Conservation (phyloP, 2,329 filamentous ascomycete genomes). For the Epichloe festucae region DNA sequence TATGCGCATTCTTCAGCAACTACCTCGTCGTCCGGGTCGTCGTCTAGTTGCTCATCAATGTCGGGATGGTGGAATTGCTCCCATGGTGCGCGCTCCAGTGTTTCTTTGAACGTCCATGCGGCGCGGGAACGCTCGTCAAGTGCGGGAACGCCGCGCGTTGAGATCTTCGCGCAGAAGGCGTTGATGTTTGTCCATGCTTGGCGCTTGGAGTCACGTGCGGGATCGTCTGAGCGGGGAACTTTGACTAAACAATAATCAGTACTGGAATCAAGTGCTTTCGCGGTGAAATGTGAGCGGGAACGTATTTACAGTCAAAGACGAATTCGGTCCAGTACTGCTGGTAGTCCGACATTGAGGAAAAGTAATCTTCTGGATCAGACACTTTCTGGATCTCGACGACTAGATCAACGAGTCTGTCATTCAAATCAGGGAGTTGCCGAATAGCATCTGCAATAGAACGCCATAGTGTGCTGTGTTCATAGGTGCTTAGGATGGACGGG, state of each 20-base stretch:
- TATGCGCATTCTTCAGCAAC: not conserved
- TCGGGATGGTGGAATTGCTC: slow-evolving; percentile 2
- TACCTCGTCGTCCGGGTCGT: not conserved
- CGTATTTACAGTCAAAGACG: not conserved
- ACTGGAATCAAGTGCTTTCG: too few relatives aligned
- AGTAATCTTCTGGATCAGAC: not conserved
- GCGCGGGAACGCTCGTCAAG: not conserved
- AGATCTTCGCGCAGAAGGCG: slow-evolving; percentile 1
- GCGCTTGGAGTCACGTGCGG: not conserved
- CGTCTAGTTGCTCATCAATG: slow-evolving; percentile 1
- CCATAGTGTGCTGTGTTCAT: not conserved
- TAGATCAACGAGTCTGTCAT: not conserved
- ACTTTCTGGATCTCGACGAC: slow-evolving; percentile 1
- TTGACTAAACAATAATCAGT: not conserved
- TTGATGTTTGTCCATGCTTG: slow-evolving; percentile 2
- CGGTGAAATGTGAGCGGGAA: too few relatives aligned
- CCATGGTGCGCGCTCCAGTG: not conserved
- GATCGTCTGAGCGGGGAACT: not conserved
- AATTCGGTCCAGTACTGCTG: not conserved
- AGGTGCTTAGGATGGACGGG: not conserved
- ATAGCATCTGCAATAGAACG: not conserved
- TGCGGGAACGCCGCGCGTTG: not conserved
- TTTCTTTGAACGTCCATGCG: slow-evolving; percentile 1
- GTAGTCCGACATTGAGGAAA: not conserved
- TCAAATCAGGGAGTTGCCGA: not conserved